phyloP scores from a whole-genome alignment of 1,284 basidiomycete species.

The Thecaphora frezii region DNA sequence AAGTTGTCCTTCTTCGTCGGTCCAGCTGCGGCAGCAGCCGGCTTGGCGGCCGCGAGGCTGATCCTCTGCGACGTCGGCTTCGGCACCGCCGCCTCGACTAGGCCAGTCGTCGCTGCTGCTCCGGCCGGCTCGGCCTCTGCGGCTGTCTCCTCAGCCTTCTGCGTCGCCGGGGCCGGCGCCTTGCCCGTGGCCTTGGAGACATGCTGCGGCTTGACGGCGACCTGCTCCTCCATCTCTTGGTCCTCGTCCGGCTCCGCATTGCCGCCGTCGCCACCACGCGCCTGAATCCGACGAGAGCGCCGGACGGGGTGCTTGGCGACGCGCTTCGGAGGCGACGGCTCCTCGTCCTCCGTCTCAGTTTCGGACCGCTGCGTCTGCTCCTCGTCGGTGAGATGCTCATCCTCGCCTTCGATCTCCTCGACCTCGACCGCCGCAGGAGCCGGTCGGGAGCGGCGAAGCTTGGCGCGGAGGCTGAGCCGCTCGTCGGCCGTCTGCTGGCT shows the following conservation, averaged over 20 bases:
- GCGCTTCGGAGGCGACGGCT: background rate
- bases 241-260: slow-evolving; percentile 15
- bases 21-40: slow-evolving; percentile 4
- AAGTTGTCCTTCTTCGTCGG: slow-evolving; percentile 39
- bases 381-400: slow-evolving; percentile 9
- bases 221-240: slow-evolving; percentile 9
- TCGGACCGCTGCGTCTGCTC: slow-evolving; percentile 16
- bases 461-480: slow-evolving; percentile 15
- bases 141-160: slow-evolving; percentile 14
- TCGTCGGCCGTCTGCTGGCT: slow-evolving; percentile 8
- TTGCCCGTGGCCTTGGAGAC: background rate
- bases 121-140: slow-evolving; percentile 10
- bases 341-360: slow-evolving; percentile 9
- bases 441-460: slow-evolving; percentile 9
- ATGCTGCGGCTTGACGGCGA: background rate
- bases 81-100: slow-evolving; percentile 10
- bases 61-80: slow-evolving; percentile 31
- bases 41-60: slow-evolving; percentile 21
- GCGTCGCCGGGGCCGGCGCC: background rate
- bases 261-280: background rate
- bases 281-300: background rate
- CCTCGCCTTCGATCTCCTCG: slow-evolving; percentile 9
- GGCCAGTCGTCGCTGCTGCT: slow-evolving; percentile 17
- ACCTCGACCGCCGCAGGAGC: background rate
- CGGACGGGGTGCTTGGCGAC: background rate